Evolutionary conservation across 2,329 filamentous ascomycete genomes (phyloP).

Genomic region (Diaporthe nobilis): DNA sequence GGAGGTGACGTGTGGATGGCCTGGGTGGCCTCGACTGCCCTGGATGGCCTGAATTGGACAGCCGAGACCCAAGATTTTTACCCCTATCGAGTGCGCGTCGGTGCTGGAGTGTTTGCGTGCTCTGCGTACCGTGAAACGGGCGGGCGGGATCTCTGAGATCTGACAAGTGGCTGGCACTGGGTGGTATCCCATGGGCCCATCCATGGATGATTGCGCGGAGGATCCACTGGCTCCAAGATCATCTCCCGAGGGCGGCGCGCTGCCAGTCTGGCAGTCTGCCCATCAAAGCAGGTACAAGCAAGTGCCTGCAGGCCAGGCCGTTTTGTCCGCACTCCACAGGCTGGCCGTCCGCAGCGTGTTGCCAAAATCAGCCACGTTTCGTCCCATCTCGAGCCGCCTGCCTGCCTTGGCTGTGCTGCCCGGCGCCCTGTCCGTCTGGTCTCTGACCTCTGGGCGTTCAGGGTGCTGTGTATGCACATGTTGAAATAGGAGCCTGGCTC

Average conservation of each 20-base stretch:
- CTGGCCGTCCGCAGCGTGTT: conserved; percentile 11
- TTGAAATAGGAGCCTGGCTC: background rate
- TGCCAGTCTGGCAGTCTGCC: background rate
- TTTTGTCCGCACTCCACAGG: background rate
- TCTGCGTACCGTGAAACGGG: conserved; percentile 28
- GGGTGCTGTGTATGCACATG: background rate
- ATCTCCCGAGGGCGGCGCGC: conserved; percentile 23
- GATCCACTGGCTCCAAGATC: conserved; percentile 30
- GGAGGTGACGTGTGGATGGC: conserved; percentile 17
- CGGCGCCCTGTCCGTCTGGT: conserved; percentile 5
- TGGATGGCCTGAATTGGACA: background rate
- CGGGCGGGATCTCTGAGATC: conserved; percentile 33
- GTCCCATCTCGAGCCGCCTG: conserved; percentile 32
- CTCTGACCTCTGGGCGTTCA: background rate
- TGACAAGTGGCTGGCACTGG: conserved; percentile 27
- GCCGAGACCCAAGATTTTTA: conserved; percentile 13
- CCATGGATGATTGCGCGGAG: conserved; percentile 26
- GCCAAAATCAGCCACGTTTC: conserved; percentile 35
- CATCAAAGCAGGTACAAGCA: background rate
- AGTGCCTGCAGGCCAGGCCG: background rate
- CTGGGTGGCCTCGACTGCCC: background rate
- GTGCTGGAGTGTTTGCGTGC: conserved; percentile 13
- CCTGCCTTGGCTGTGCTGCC: background rate
- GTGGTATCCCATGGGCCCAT: conserved; percentile 24
- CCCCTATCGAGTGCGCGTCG: conserved; percentile 17